Percentiles rank a stretch among this genome's conserved stretches.
These are phyloP conservation scores for Viola odorata DNA, from an alignment of 345 rosid species.

Conservation along the genomic window DNA sequence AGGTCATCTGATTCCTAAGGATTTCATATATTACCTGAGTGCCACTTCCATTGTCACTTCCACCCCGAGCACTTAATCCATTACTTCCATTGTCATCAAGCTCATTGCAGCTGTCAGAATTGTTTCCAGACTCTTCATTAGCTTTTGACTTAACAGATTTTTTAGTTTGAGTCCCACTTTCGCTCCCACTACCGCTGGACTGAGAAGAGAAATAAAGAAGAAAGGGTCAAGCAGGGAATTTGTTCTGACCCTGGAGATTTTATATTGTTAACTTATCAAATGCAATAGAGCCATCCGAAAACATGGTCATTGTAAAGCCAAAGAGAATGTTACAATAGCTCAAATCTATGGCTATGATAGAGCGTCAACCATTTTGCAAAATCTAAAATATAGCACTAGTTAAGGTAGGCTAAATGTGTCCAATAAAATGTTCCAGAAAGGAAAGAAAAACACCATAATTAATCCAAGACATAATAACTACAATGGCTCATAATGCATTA, in stretches of 20 bases:
- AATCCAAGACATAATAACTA: neutral
- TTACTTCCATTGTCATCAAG: slow-evolving; percentile 40
- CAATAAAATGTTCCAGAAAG: neutral
- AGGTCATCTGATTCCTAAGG: too few relatives aligned
- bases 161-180: slow-evolving; percentile 54
- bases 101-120: slow-evolving; percentile 39
- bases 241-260: too few relatives aligned
- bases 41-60: slow-evolving; percentile 75
- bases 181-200: slow-evolving; percentile 76
- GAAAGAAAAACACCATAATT: neutral
- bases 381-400: neutral
- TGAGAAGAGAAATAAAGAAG: slow-evolving; percentile 30
- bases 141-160: slow-evolving; percentile 41
- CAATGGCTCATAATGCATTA: neutral
- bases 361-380: slow-evolving; percentile 1
- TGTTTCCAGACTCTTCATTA: slow-evolving; percentile 36
- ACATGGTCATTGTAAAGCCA: slow-evolving; percentile 2
- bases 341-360: neutral
- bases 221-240: neutral
- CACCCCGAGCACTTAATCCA: slow-evolving; percentile 33
- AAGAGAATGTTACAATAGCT: neutral
- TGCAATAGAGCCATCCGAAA: neutral
- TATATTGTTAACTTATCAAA: slow-evolving; percentile 1
- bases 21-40: slow-evolving; percentile 47
- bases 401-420: neutral